Evolutionary conservation across 1,284 basidiomycete species (phyloP).

Genomic region (Cystobasidium slooffiae): DNA sequence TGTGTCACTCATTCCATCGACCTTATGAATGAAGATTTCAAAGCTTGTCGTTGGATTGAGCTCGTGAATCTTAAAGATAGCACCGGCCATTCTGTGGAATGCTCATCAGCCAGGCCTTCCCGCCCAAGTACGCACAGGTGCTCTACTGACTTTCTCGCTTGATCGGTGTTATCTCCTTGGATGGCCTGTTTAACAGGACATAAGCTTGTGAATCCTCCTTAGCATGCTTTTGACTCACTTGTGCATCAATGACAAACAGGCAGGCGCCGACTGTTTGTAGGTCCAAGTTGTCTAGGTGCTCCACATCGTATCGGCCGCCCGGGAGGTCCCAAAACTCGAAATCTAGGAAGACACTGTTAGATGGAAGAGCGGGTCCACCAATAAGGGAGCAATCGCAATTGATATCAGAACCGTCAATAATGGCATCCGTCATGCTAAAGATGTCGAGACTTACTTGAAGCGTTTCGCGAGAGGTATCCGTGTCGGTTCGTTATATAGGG

Average conservation of each 20-base stretch:
- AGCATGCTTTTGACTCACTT: constrained; percentile 62
- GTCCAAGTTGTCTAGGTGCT: constrained; percentile 66
- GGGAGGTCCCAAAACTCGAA: constrained; percentile 97
- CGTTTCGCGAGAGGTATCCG: constrained; percentile 73
- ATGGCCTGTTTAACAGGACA: constrained; percentile 25
- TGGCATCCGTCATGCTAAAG: too few relatives aligned
- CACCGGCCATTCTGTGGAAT: constrained; percentile 34
- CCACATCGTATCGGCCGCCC: constrained; percentile 72
- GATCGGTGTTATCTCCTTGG: constrained; percentile 48
- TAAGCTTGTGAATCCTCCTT: background rate
- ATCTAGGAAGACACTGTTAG: constrained; percentile 78
- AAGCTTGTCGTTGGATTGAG: constrained; percentile 79
- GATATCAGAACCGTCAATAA: background rate
- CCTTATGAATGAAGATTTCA: constrained; percentile 96
- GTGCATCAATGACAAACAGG: constrained; percentile 96
- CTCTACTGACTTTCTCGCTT: constrained; percentile 50
- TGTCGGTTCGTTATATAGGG: constrained; percentile 88
- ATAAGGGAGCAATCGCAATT: constrained; percentile 36
- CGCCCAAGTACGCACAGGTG: background rate
- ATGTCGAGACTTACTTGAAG: constrained; percentile 70
- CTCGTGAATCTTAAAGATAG: constrained; percentile 61
- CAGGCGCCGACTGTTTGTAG: constrained; percentile 59
- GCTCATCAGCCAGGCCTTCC: background rate
- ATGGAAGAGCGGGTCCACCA: background rate
- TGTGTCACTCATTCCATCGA: constrained; percentile 88